Conservation (phyloP, 169 alveolate genomes). For the Perkinsus olseni region DNA sequence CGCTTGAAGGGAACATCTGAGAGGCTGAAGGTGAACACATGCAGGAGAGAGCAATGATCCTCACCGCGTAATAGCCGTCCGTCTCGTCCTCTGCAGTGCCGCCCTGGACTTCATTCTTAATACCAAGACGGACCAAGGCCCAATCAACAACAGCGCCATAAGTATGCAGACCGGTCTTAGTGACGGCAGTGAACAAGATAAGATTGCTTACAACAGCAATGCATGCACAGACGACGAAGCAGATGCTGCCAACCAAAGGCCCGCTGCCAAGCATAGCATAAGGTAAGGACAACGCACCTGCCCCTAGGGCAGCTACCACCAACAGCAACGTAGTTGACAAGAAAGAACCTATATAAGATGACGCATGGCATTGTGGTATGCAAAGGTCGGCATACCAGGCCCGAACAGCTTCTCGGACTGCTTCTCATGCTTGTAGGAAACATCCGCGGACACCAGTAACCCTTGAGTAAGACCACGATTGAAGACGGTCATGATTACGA, state of each 20-base stretch:
- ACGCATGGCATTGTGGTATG: background rate
- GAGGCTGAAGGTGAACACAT: background rate
- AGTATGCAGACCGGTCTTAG: background rate
- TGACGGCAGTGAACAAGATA: background rate
- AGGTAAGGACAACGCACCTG: background rate
- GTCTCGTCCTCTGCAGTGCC: background rate
- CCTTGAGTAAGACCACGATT: background rate
- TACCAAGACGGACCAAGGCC: background rate
- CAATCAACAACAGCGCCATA: background rate
- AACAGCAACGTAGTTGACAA: background rate
- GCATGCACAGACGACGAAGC: background rate
- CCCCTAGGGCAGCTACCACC: background rate
- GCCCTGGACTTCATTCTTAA: no score
- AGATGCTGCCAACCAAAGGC: background rate
- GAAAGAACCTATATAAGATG: background rate
- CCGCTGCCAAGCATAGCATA: background rate
- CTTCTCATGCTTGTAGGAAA: background rate
- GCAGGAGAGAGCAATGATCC: no score
- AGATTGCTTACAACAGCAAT: background rate
- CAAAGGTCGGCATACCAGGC: background rate
- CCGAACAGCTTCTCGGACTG: background rate
- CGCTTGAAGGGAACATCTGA: background rate
- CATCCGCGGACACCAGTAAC: background rate
- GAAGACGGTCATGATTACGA: no score
- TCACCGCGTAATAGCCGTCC: background rate